phyloP scores from a whole-genome alignment of 78 protist genomes.

The Dictyostelium intermedium region DNA sequence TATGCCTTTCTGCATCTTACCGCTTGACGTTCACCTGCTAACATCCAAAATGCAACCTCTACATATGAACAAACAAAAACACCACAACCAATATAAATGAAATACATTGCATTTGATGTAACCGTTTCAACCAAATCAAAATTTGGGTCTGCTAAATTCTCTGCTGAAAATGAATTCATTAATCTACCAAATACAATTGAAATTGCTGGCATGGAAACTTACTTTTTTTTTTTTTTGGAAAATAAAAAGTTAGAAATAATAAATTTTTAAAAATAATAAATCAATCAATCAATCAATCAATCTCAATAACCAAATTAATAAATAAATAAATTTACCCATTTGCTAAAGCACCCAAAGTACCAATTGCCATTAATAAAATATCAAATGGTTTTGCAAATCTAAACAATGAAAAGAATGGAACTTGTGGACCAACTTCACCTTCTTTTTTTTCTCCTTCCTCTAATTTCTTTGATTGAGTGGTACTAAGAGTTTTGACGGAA shows the following conservation, averaged over 20 bases:
- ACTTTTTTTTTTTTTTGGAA: slow-evolving; percentile 3
- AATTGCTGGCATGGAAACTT: slow-evolving; percentile 70
- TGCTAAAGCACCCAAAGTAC: slow-evolving; percentile 51
- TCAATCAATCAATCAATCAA: no score
- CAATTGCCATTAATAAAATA: slow-evolving; percentile 20
- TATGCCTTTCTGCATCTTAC: slow-evolving; percentile 54
- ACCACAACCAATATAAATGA: slow-evolving; percentile 50
- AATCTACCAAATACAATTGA: slow-evolving; percentile 66
- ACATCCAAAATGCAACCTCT: slow-evolving; percentile 56
- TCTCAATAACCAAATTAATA: no score
- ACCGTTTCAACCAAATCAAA: slow-evolving; percentile 7
- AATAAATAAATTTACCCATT: slow-evolving; percentile 29
- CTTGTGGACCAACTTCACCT: slow-evolving; percentile 20
- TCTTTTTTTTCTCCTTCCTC: slow-evolving; percentile 21
- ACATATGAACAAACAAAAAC: slow-evolving; percentile 53
- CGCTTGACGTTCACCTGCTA: slow-evolving; percentile 75
- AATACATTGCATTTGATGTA: slow-evolving; percentile 10
- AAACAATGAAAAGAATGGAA: slow-evolving; percentile 25
- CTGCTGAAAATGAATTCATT: slow-evolving; percentile 32
- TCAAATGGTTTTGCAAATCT: slow-evolving; percentile 60
- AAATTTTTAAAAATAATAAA: no score
- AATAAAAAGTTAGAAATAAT: no score
- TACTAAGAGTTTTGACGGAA: not conserved
- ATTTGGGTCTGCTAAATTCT: slow-evolving; percentile 1
- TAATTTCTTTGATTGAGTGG: not conserved